Base-by-base conservation (phyloP, 805 yeast genomes). In the Suhomyces emberorum region DNA sequence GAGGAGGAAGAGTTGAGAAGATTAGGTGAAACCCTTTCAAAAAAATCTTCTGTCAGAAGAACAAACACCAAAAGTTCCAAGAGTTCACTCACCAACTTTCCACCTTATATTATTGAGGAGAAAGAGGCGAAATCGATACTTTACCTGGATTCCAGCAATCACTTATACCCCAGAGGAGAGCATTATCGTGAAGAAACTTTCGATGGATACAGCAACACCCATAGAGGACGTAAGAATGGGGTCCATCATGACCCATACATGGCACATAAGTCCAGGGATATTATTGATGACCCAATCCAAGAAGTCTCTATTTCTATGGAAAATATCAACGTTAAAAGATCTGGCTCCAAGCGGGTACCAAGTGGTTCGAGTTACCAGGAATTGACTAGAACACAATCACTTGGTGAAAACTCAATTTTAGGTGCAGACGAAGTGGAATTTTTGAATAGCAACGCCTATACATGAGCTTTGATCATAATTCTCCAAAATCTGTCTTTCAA, bases 11-110 rank as follows among this genome's bases (percentile, higher is more conserved):
- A 61, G 42, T 52, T 68, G 25, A 44, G 64, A 23, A 55, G 50
- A 30, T 48, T 68, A 32, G 70, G 73, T 3, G 63, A 59, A 34
- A 52, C 63, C 20, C 48, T 68, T 32, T 54, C 70, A 1, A 49
- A 55, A 30, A 62, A 58, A 22, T 39, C 58, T 4, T 56, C 70
- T 3, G 65, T 62, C 3, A 51, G 69, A 7, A 38, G 43, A 10
- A 42, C 35, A 21, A 42, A 37, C 27, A 29, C 44, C 18, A 16
- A 19, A 27, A 7, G 22, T 6, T 23, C 23, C 4, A 17, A 18
- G 6, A 9, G 17, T 8, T 18, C 30, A 26, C 17, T 14, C 4
- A 34, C 32, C 9, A n/a, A n/a, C n/a, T n/a, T n/a, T n/a, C n/a
- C n/a, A n/a, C 30, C 30, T n/a, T 15, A 15, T 4, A 31, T 34